These are phyloP conservation scores for Phellinidium pouzarii DNA, from an alignment of 1,284 basidiomycete genomes.

Conservation along the genomic window DNA sequence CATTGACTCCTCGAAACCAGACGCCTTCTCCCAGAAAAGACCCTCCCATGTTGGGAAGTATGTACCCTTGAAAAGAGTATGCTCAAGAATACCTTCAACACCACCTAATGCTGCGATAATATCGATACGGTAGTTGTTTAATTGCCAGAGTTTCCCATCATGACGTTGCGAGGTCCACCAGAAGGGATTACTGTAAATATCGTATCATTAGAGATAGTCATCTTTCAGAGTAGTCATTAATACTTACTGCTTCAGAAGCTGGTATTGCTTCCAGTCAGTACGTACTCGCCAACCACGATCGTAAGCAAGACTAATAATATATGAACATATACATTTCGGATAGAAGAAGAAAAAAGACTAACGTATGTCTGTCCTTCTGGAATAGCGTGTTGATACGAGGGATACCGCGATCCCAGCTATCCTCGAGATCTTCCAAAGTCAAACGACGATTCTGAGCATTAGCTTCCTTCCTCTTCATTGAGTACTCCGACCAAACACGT, in stretches of 20 bases:
- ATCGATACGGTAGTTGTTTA: constrained; percentile 98
- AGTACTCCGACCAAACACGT: constrained; percentile 99
- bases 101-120: constrained; percentile 98
- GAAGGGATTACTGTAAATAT: constrained; percentile 74
- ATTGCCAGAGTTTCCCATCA: constrained; percentile 96
- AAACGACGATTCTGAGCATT: constrained; percentile 95
- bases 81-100: constrained; percentile 96
- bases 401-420: constrained; percentile 97
- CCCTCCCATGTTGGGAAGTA: constrained; percentile 92
- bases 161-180: constrained; percentile 99
- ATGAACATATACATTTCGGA: constrained; percentile 31
- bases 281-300: constrained; percentile 97
- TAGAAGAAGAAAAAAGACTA: constrained; percentile 29
- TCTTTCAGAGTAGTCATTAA: background rate
- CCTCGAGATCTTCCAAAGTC: constrained; percentile 95
- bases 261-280: constrained; percentile 97
- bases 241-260: constrained; percentile 80
- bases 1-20: constrained; percentile 96
- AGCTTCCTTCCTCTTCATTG: constrained; percentile 98
- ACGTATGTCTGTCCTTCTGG: constrained; percentile 97
- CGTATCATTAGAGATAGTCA: constrained; percentile 2
- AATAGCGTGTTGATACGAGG: constrained; percentile 96
- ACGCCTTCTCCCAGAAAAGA: constrained; percentile 95
- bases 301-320: constrained; percentile 75
- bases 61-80: constrained; percentile 96